These are phyloP conservation scores for Coriolopsis trogii DNA, from an alignment of 1,284 basidiomycete species.

Conservation along the genomic window DNA sequence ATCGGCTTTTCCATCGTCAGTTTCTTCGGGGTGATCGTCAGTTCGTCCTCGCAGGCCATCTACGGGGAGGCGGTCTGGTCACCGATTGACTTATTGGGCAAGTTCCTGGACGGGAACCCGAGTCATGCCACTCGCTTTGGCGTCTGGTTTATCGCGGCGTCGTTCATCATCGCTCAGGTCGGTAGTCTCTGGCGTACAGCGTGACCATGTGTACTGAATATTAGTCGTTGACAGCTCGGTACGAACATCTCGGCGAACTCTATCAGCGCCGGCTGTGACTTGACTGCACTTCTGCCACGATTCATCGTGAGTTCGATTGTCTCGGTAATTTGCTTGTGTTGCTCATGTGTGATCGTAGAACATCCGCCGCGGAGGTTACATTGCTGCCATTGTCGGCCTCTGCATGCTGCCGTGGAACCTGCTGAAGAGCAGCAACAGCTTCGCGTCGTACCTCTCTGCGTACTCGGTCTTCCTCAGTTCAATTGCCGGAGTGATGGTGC, in stretches of 20 bases:
- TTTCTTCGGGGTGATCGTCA: conserved; percentile 85
- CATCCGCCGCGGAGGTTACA: conserved; percentile 83
- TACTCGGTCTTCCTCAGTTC: conserved; percentile 85
- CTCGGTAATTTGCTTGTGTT: too few relatives aligned
- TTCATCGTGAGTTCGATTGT: conserved; percentile 72
- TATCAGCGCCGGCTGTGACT: conserved; percentile 83
- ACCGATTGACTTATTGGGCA: conserved; percentile 72
- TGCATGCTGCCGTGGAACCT: conserved; percentile 84
- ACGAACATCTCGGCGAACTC: conserved; percentile 88
- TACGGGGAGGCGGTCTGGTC: conserved; percentile 83
- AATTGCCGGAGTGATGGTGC: conserved; percentile 81
- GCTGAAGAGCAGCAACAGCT: conserved; percentile 74
- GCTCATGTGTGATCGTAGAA: conserved; percentile 46
- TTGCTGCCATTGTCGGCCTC: conserved; percentile 76
- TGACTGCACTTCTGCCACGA: conserved; percentile 79
- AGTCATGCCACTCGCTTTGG: conserved; percentile 69
- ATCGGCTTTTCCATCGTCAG: conserved; percentile 77
- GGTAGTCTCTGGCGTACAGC: conserved; percentile 13
- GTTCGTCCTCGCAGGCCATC: conserved; percentile 76
- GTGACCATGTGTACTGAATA: not conserved
- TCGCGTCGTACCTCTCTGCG: conserved; percentile 83
- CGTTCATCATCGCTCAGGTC: conserved; percentile 76
- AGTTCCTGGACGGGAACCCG: conserved; percentile 68
- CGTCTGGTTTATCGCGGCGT: conserved; percentile 76
- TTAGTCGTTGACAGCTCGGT: conserved; percentile 35